These are phyloP conservation scores for Blastobotrys aristatus DNA, from an alignment of 1,139 yeast species.

Conservation along the genomic window DNA sequence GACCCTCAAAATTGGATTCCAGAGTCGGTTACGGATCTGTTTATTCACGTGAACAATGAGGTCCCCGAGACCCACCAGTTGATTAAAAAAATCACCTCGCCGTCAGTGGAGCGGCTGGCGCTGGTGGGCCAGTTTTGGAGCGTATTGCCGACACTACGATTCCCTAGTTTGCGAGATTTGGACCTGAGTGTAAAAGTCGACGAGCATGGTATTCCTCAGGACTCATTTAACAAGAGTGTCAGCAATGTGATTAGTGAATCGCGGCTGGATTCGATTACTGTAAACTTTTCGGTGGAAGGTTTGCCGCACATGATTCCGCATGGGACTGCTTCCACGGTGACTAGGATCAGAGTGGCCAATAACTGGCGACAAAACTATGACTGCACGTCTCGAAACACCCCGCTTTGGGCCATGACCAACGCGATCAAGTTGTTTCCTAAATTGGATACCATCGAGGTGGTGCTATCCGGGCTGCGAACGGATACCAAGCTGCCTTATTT, in stretches of 20 bases:
- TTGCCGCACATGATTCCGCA: slow-evolving; percentile 8
- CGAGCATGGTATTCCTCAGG: slow-evolving; percentile 13
- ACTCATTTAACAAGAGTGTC: slow-evolving; percentile 3
- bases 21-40: slow-evolving; percentile 6
- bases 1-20: slow-evolving; percentile 12
- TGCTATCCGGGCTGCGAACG: slow-evolving; percentile 6
- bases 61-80: neutral
- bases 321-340: slow-evolving; percentile 8
- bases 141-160: slow-evolving; percentile 10
- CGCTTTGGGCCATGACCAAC: slow-evolving; percentile 6
- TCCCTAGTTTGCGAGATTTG: slow-evolving; percentile 7
- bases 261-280: slow-evolving; percentile 2
- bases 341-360: slow-evolving; percentile 6
- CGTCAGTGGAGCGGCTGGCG: slow-evolving; percentile 11
- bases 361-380: slow-evolving; percentile 9
- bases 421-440: slow-evolving; percentile 7
- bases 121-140: slow-evolving; percentile 13
- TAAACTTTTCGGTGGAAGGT: slow-evolving; percentile 10
- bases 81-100: slow-evolving; percentile 7
- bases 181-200: slow-evolving; percentile 10
- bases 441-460: slow-evolving; percentile 6
- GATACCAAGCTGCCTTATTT: slow-evolving; percentile 5
- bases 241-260: slow-evolving; percentile 5
- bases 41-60: slow-evolving; percentile 8
- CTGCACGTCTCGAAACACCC: slow-evolving; percentile 8